phyloP scores from a whole-genome alignment of 805 yeast genomes.

The Lachancea nothofagi region DNA sequence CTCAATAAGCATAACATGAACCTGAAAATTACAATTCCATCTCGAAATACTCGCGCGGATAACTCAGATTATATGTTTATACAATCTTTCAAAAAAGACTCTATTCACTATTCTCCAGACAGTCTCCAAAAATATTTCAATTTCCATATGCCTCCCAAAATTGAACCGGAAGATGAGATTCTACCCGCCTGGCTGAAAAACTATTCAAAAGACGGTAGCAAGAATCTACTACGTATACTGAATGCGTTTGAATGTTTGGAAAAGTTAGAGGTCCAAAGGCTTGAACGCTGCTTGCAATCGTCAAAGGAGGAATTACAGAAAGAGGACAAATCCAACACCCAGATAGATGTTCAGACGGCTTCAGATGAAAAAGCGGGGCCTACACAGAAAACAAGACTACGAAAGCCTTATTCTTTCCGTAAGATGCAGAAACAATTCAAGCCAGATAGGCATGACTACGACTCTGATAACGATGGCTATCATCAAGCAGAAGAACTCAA shows the following conservation, averaged over 20 bases:
- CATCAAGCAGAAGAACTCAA: slow-evolving; percentile 9
- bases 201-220: slow-evolving; percentile 15
- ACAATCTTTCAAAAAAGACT: slow-evolving; percentile 31
- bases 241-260: slow-evolving; percentile 34
- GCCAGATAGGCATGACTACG: slow-evolving; percentile 12
- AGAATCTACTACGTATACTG: slow-evolving; percentile 27
- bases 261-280: slow-evolving; percentile 29
- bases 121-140: slow-evolving; percentile 28
- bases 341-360: background rate
- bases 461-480: slow-evolving; percentile 15
- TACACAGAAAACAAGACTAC: background rate
- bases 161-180: slow-evolving; percentile 14
- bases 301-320: background rate
- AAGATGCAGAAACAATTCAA: slow-evolving; percentile 9
- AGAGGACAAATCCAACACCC: background rate
- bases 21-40: slow-evolving; percentile 9
- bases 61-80: slow-evolving; percentile 23
- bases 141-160: slow-evolving; percentile 24
- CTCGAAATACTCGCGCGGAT: slow-evolving; percentile 15
- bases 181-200: slow-evolving; percentile 33
- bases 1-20: slow-evolving; percentile 9
- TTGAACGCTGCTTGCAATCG: slow-evolving; percentile 24
- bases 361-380: background rate
- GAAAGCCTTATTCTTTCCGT: slow-evolving; percentile 11
- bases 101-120: slow-evolving; percentile 31